A percentile compares a stretch with the other conserved stretches of the same genome.
Evolutionary conservation across 192 early-diverging fungal species (phyloP).

Genomic region (Rhizophagus prolifer): DNA sequence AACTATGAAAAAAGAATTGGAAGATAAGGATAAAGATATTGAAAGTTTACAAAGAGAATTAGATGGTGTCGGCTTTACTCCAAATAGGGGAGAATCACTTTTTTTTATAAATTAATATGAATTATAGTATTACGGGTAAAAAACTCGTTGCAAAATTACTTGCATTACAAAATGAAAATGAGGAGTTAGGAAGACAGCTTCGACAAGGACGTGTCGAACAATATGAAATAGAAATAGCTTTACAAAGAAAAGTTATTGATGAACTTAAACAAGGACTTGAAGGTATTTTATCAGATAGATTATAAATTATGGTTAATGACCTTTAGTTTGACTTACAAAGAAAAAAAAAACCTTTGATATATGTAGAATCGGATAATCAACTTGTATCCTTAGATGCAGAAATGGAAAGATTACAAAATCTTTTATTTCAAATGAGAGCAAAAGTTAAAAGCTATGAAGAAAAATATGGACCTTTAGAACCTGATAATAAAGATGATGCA

Average conservation of each 20-base stretch:
- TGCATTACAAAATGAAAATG: slow-evolving; percentile 33
- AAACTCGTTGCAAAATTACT: slow-evolving; percentile 31
- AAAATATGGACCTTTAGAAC: slow-evolving; percentile 6
- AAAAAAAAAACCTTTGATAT: not conserved
- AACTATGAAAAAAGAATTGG: slow-evolving; percentile 34
- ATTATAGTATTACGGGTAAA: slow-evolving; percentile 26
- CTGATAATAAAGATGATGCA: slow-evolving; percentile 2
- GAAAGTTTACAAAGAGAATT: slow-evolving; percentile 30
- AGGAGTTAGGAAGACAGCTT: slow-evolving; percentile 35
- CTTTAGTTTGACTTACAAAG: not conserved
- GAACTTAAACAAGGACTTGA: slow-evolving; percentile 31
- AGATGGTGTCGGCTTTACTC: slow-evolving; percentile 32
- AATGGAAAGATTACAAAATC: slow-evolving; percentile 31
- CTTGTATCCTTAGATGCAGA: slow-evolving; percentile 26
- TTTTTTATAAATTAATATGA: not conserved
- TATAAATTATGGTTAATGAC: not conserved
- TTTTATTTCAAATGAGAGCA: slow-evolving; percentile 21
- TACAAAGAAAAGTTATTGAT: slow-evolving; percentile 33
- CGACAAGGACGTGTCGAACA: slow-evolving; percentile 34
- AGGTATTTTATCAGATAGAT: slow-evolving; percentile 15
- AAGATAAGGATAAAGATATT: slow-evolving; percentile 31
- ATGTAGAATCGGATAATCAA: slow-evolving; percentile 29
- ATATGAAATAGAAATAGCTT: slow-evolving; percentile 33
- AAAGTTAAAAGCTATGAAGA: slow-evolving; percentile 25
- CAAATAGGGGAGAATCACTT: slow-evolving; percentile 8